phyloP scores from a whole-genome alignment of 106 monocot species.

The Ottelia alismoides region DNA sequence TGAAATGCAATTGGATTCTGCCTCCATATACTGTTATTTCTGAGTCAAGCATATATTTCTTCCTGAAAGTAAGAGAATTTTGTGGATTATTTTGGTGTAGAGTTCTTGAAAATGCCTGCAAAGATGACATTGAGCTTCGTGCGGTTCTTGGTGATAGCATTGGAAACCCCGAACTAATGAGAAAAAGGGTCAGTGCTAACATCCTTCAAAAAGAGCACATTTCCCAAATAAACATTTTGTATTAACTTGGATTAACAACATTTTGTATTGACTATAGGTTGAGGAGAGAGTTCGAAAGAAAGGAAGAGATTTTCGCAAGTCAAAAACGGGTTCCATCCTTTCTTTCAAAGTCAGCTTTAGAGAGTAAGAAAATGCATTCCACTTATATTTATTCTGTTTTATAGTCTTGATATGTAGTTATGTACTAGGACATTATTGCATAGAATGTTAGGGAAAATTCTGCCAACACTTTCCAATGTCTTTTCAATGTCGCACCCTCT shows the following conservation, averaged over 20 bases:
- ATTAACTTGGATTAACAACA: too few species aligned
- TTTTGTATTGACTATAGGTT: constrained; percentile 24
- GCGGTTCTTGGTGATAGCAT: constrained; percentile 89
- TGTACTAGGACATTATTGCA: too few species aligned
- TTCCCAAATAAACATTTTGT: neutral
- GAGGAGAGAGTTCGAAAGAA: constrained; percentile 82
- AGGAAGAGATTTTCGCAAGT: constrained; percentile 78
- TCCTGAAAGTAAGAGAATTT: too few species aligned
- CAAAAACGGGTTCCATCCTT: constrained; percentile 86
- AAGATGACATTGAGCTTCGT: constrained; percentile 82
- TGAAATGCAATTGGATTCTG: too few species aligned
- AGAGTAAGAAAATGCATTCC: constrained; percentile 80
- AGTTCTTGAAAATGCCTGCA: constrained; percentile 85
- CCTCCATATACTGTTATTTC: too few species aligned
- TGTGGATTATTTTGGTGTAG: constrained; percentile 13
- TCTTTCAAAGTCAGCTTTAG: constrained; percentile 97
- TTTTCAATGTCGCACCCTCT: too few species aligned
- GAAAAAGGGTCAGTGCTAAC: constrained; percentile 46
- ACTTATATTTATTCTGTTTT: too few species aligned
- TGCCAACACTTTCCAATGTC: too few species aligned
- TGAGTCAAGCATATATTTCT: too few species aligned
- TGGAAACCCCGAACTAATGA: constrained; percentile 94
- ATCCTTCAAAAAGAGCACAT: neutral
- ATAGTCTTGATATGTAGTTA: too few species aligned
- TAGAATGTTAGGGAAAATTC: too few species aligned